Conservation (phyloP, 768 basidiomycete species). For the Agaricus subrufescens region DNA sequence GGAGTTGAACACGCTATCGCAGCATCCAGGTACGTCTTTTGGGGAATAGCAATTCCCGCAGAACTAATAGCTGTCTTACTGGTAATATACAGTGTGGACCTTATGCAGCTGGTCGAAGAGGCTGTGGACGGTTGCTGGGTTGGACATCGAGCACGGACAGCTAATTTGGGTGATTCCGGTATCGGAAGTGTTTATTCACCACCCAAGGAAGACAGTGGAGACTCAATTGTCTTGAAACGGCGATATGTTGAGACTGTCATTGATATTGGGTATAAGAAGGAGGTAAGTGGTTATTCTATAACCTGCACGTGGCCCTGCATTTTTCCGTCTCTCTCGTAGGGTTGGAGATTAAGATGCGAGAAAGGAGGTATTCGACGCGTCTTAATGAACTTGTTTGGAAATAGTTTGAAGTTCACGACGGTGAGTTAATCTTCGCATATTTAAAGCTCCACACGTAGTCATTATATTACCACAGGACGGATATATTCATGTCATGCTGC, state of each 20-base stretch:
- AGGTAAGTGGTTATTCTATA: conserved; percentile 37
- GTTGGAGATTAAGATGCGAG: conserved; percentile 85
- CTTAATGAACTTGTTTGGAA: conserved; percentile 93
- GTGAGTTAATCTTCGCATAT: conserved; percentile 33
- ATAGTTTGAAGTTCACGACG: conserved; percentile 88
- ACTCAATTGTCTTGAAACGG: conserved; percentile 33
- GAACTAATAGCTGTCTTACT: conserved; percentile 1
- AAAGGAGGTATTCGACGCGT: conserved; percentile 90
- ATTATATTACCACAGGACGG: conserved; percentile 50
- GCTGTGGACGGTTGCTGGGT: conserved; percentile 95
- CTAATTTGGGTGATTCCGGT: conserved; percentile 61
- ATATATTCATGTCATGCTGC: conserved; percentile 80
- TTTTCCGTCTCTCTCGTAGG: conserved; percentile 34
- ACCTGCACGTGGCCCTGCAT: background rate
- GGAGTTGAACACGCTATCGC: conserved; percentile 74
- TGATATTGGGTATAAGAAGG: conserved; percentile 70
- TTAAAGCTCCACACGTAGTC: background rate
- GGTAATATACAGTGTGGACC: conserved; percentile 46
- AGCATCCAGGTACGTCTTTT: conserved; percentile 49
- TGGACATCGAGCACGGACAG: conserved; percentile 78
- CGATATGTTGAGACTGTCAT: conserved; percentile 80
- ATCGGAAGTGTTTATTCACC: conserved; percentile 94
- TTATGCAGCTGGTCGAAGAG: conserved; percentile 82
- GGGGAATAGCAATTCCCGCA: background rate
- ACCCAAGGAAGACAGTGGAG: conserved; percentile 50